These are phyloP conservation scores for Trapa bicornis DNA, from an alignment of 345 rosid genomes.

Conservation along the genomic window DNA sequence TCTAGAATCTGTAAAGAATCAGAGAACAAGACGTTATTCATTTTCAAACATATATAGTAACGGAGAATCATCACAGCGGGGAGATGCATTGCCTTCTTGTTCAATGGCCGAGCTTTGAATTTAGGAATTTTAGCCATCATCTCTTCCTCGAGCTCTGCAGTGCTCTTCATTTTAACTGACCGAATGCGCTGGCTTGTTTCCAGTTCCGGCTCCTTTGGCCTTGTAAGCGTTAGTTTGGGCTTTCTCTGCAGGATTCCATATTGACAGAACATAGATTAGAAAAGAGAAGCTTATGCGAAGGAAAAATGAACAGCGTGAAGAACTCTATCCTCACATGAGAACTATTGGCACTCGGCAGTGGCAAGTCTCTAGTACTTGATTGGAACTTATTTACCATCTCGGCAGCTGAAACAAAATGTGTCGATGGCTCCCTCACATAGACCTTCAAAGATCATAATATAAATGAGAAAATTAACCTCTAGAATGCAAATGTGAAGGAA, in stretches of 20 bases:
- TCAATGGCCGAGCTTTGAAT: constrained; percentile 92
- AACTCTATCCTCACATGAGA: constrained; percentile 25
- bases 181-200: constrained; percentile 88
- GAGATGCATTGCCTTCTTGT: constrained; percentile 58
- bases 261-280: background rate
- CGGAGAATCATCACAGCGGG: background rate
- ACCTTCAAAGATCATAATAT: constrained; percentile 19
- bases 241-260: constrained; percentile 23
- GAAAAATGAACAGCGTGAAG: background rate
- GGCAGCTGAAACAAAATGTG: constrained; percentile 60
- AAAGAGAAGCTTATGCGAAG: background rate
- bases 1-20: constrained; percentile 46
- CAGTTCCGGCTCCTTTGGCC: constrained; percentile 87
- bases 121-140: constrained; percentile 93
- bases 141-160: constrained; percentile 96
- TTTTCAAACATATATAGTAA: background rate
- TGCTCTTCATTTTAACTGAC: constrained; percentile 61
- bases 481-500: background rate
- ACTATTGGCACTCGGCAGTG: constrained; percentile 30
- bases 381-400: constrained; percentile 84
- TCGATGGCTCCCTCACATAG: constrained; percentile 40
- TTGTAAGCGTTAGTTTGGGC: constrained; percentile 67
- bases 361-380: constrained; percentile 67
- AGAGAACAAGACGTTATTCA: background rate
- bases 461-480: background rate